These are phyloP conservation scores for Paramyrothecium sp. DNA, from an alignment of 2,329 filamentous ascomycete genomes.

Conservation along the genomic window DNA sequence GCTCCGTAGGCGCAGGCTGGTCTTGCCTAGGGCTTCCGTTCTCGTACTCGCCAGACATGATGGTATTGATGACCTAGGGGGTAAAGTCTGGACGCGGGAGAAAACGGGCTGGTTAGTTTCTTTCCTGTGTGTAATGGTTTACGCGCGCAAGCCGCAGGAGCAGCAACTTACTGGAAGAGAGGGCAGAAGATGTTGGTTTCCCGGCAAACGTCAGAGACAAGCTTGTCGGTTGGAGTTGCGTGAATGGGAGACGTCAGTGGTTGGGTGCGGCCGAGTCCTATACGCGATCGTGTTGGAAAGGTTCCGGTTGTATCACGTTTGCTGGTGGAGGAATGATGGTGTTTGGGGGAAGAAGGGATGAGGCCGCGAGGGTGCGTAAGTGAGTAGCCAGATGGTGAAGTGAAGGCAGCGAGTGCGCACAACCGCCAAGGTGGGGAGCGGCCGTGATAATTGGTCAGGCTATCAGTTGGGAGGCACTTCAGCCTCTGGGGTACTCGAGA, in stretches of 20 bases:
- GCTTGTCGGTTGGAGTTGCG: no score
- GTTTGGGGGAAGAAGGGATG: background rate
- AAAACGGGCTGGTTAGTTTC: background rate
- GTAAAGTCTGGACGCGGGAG: background rate
- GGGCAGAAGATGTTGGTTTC: no score
- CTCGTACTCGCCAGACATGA: slow-evolving; percentile 46
- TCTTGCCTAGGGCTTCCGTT: slow-evolving; percentile 48
- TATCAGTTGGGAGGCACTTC: slow-evolving; percentile 1
- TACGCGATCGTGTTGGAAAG: no score
- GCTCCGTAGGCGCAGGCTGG: slow-evolving; percentile 61
- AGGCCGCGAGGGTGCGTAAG: background rate
- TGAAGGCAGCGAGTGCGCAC: background rate
- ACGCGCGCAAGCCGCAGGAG: no score
- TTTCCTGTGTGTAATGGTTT: background rate
- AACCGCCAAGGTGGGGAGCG: background rate
- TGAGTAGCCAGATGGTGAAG: background rate
- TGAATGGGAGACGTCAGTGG: no score
- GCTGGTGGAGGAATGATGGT: no score
- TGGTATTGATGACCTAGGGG: slow-evolving; percentile 10
- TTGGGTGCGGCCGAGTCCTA: no score
- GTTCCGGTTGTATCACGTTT: no score
- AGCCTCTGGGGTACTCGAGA: no score
- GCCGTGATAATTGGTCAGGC: background rate
- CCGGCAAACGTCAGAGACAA: no score
- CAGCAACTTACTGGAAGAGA: no score